These are phyloP conservation scores for Mycena albidolilacea DNA, from an alignment of 768 basidiomycete genomes.

Conservation along the genomic window DNA sequence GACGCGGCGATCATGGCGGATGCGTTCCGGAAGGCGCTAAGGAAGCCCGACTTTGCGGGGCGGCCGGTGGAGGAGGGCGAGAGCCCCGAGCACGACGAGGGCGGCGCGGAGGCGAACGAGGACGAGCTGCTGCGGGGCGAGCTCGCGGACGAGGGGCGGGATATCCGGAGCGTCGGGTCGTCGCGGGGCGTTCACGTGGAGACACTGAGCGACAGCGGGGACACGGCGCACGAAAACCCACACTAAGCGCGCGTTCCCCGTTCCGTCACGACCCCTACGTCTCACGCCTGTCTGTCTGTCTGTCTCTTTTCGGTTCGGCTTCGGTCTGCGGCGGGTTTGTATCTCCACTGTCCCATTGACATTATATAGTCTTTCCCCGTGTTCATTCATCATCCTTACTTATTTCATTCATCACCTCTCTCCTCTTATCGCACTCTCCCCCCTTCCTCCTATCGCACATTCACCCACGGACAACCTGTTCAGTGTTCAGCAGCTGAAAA, in stretches of 20 bases:
- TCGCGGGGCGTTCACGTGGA: slow-evolving; percentile 87
- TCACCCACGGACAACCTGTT: slow-evolving; percentile 19
- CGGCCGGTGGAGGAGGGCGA: slow-evolving; percentile 80
- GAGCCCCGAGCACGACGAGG: slow-evolving; percentile 62
- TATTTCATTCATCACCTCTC: too few species aligned
- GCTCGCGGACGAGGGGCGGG: slow-evolving; percentile 91
- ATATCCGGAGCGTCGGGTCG: slow-evolving; percentile 87
- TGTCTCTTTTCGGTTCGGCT: slow-evolving; percentile 20
- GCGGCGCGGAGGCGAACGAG: slow-evolving; percentile 49
- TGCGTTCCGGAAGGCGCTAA: slow-evolving; percentile 89
- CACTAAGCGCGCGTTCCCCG: slow-evolving; percentile 39
- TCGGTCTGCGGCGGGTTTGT: slow-evolving; percentile 44
- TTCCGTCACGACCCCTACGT: slow-evolving; percentile 17
- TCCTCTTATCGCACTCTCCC: slow-evolving; percentile 11
- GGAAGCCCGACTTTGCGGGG: slow-evolving; percentile 90
- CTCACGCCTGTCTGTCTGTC: slow-evolving; percentile 34
- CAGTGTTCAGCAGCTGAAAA: slow-evolving; percentile 32
- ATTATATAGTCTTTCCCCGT: slow-evolving; percentile 42
- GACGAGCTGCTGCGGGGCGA: slow-evolving; percentile 74
- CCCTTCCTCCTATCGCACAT: slow-evolving; percentile 29
- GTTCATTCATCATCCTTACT: slow-evolving; percentile 37
- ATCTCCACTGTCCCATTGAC: slow-evolving; percentile 41
- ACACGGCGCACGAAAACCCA: slow-evolving; percentile 58
- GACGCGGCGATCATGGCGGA: slow-evolving; percentile 96
- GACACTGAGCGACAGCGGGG: slow-evolving; percentile 70